phyloP scores from a whole-genome alignment of 257 asterid genomes.

The Nicotiana benthamiana region DNA sequence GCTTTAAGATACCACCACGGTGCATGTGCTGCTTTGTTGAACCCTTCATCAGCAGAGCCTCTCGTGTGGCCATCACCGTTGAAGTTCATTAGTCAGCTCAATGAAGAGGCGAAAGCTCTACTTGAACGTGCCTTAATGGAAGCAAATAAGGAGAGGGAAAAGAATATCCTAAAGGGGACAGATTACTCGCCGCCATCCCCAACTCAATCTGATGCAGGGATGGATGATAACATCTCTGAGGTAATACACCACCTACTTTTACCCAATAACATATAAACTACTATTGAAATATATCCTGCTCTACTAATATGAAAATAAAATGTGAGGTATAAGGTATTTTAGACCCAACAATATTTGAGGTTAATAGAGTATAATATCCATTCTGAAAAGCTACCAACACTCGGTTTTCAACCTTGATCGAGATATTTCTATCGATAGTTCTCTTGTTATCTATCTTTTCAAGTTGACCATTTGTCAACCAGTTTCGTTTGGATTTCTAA shows the following conservation, averaged over 20 bases:
- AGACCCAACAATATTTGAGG: background rate
- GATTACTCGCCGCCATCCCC: conserved; percentile 53
- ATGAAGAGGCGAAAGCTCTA: conserved; percentile 70
- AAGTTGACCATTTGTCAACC: background rate
- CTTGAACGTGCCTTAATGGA: conserved; percentile 78
- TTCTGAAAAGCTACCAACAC: background rate
- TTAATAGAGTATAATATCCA: background rate
- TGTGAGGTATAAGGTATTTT: background rate
- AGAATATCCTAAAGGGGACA: conserved; percentile 53
- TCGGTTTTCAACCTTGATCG: background rate
- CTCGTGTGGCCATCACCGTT: conserved; percentile 99
- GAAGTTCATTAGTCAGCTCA: conserved; percentile 89
- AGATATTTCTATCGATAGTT: background rate
- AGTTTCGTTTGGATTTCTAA: background rate
- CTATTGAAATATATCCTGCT: background rate
- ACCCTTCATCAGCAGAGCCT: conserved; percentile 94
- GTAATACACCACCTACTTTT: conserved; percentile 22
- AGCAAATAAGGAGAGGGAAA: conserved; percentile 80
- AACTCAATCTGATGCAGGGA: conserved; percentile 47
- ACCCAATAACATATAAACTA: background rate
- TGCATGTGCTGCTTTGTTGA: conserved; percentile 81
- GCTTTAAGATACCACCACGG: conserved; percentile 72
- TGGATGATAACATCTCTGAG: conserved; percentile 63
- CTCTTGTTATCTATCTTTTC: background rate
- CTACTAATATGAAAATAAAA: background rate